Percentiles rank a stretch among this genome's conserved stretches.
These are phyloP conservation scores for Fusarium papillatum DNA, from an alignment of 2,329 filamentous ascomycete genomes.

Conservation along the genomic window DNA sequence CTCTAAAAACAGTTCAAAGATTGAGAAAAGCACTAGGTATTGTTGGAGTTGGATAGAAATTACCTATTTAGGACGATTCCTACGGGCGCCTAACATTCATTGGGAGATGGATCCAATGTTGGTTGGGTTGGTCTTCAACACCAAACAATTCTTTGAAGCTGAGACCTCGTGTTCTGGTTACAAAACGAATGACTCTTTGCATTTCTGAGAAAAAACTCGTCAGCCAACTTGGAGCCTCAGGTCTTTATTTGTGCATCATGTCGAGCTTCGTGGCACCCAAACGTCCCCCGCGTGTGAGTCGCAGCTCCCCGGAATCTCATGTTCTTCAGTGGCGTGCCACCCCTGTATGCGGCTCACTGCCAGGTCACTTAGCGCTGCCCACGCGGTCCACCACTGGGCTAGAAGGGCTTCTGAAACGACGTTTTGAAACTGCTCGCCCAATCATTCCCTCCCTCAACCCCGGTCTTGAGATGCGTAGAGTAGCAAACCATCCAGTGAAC, in stretches of 20 bases:
- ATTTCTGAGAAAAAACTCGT: not conserved
- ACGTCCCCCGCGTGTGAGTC: not conserved
- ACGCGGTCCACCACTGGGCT: not conserved
- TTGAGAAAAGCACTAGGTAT: not conserved
- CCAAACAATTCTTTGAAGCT: not conserved
- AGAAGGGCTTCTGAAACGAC: conserved; percentile 41
- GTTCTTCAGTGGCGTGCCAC: conserved; percentile 1
- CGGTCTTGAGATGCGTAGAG: conserved; percentile 35
- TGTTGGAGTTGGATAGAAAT: not conserved
- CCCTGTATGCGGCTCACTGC: not conserved
- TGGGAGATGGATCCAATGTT: not conserved
- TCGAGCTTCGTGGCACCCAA: not conserved
- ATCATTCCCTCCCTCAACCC: conserved; percentile 40
- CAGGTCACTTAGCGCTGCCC: conserved; percentile 24
- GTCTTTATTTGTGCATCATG: not conserved
- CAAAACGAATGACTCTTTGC: not conserved
- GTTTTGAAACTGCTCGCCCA: conserved; percentile 37
- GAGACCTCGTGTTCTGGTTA: not conserved
- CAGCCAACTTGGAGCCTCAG: not conserved
- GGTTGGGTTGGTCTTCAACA: not conserved
- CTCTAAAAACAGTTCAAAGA: not conserved
- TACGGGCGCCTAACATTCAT: not conserved
- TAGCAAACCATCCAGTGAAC: conserved; percentile 24
- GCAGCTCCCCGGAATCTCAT: not conserved
- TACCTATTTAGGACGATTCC: not conserved